Evolutionary conservation across 495 filamentous ascomycete species (phyloP).

Genomic region (Aspergillus carlsbadensis): DNA sequence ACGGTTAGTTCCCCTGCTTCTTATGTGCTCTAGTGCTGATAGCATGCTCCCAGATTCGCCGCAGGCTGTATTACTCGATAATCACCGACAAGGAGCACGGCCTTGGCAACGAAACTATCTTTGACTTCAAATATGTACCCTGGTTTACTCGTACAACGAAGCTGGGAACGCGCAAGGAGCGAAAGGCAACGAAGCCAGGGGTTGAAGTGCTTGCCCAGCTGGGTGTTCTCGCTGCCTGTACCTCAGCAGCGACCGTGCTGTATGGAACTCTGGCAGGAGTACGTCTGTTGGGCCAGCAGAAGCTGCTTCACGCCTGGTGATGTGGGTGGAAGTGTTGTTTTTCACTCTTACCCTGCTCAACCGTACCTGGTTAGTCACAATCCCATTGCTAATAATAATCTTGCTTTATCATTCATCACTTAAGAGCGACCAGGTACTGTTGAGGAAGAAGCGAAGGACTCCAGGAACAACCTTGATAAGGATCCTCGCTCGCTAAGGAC

Average conservation of each 20-base stretch:
- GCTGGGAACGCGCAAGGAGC: slow-evolving; percentile 28
- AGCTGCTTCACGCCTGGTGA: slow-evolving; percentile 7
- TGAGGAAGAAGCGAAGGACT: too few species aligned
- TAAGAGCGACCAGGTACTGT: too few species aligned
- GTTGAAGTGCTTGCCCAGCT: slow-evolving; percentile 31
- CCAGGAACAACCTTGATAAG: too few species aligned
- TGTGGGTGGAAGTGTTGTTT: too few species aligned
- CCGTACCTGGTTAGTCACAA: too few species aligned
- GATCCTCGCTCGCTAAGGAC: too few species aligned
- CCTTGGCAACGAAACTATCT: slow-evolving; percentile 54
- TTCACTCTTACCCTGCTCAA: too few species aligned
- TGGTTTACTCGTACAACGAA: slow-evolving; percentile 36
- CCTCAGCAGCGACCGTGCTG: slow-evolving; percentile 16
- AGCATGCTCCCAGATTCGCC: slow-evolving; percentile 34
- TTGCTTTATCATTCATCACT: too few species aligned
- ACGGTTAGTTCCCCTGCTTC: slow-evolving; percentile 28
- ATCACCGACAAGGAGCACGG: slow-evolving; percentile 56
- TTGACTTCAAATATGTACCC: slow-evolving; percentile 68
- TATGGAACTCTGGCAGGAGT: slow-evolving; percentile 24
- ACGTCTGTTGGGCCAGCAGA: slow-evolving; percentile 19
- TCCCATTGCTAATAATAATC: too few species aligned
- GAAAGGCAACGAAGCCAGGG: slow-evolving; percentile 23
- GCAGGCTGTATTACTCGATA: slow-evolving; percentile 51
- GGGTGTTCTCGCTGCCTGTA: slow-evolving; percentile 28
- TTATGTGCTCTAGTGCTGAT: neutral